These are phyloP conservation scores for Fusarium penzigii DNA, from an alignment of 2,329 filamentous ascomycete species.

Conservation along the genomic window DNA sequence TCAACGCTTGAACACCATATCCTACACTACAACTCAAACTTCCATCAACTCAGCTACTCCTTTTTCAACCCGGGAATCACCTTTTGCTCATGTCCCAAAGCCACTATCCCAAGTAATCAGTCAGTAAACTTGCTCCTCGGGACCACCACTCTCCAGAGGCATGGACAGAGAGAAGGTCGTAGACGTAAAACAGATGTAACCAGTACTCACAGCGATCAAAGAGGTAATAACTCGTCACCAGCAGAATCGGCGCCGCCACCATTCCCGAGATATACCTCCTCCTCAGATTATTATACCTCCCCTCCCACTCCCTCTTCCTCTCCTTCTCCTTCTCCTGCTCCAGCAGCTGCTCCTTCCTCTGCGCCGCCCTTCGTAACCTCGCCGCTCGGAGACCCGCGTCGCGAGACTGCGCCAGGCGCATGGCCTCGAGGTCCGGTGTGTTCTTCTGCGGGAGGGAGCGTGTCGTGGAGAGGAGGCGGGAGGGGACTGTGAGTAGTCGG, in stretches of 20 bases:
- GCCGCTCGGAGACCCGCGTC: conserved; percentile 26
- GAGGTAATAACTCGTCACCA: conserved; percentile 57
- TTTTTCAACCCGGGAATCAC: too few species aligned
- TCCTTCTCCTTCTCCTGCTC: conserved; percentile 20
- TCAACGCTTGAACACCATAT: too few species aligned
- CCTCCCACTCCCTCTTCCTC: conserved; percentile 39
- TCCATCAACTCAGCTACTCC: too few species aligned
- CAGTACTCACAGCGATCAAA: conserved; percentile 52
- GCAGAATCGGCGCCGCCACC: conserved; percentile 53
- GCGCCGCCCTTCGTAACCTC: conserved; percentile 15
- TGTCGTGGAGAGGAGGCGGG: not conserved
- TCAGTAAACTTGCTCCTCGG: not conserved
- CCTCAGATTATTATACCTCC: conserved; percentile 45
- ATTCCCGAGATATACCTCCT: conserved; percentile 49
- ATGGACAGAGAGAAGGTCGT: too few species aligned
- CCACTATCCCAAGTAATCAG: conserved; percentile 27
- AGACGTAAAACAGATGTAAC: too few species aligned
- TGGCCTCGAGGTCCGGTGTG: conserved; percentile 5
- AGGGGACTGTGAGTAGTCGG: not conserved
- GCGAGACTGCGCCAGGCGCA: conserved; percentile 23
- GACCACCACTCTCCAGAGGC: rapidly evolving
- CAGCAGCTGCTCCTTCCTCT: conserved; percentile 15
- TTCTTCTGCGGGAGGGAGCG: not conserved
- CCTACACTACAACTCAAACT: too few species aligned
- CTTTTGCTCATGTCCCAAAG: conserved; percentile 33